Conservation (phyloP, 2,329 filamentous ascomycete genomes). For the Lecanosticta acicola region DNA sequence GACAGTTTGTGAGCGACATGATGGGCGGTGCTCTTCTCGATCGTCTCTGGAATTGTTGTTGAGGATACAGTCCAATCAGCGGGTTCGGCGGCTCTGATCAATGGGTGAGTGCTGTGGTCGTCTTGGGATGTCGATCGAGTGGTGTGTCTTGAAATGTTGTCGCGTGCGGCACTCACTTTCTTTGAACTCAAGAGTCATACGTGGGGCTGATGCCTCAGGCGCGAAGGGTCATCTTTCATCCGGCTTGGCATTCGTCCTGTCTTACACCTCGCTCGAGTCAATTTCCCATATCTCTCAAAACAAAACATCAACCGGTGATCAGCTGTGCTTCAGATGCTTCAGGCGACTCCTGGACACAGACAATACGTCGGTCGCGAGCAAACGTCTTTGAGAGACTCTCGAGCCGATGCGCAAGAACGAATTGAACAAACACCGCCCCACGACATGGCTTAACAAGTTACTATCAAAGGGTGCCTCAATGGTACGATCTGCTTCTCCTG, state of each 20-base stretch:
- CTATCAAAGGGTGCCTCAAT: too few species aligned
- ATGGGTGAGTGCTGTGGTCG: neutral
- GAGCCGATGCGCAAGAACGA: too few species aligned
- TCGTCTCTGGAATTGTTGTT: neutral
- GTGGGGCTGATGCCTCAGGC: neutral
- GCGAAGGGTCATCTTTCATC: neutral
- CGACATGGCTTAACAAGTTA: too few species aligned
- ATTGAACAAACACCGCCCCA: too few species aligned
- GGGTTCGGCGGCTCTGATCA: neutral
- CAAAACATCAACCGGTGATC: too few species aligned
- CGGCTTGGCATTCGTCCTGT: neutral
- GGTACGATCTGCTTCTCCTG: too few species aligned
- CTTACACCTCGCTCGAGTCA: too few species aligned
- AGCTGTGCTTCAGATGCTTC: too few species aligned
- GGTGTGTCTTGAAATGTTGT: neutral
- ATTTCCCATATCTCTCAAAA: too few species aligned
- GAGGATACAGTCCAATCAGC: neutral
- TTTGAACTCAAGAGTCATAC: neutral
- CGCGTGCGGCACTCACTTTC: neutral
- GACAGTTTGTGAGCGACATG: constrained; percentile 94
- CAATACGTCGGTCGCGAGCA: too few species aligned
- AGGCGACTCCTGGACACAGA: too few species aligned
- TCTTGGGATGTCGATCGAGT: neutral
- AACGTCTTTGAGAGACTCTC: too few species aligned
- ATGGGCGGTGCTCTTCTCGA: constrained; percentile 44